phyloP scores from a whole-genome alignment of 257 asterid species.

The Solanum appendiculatum region DNA sequence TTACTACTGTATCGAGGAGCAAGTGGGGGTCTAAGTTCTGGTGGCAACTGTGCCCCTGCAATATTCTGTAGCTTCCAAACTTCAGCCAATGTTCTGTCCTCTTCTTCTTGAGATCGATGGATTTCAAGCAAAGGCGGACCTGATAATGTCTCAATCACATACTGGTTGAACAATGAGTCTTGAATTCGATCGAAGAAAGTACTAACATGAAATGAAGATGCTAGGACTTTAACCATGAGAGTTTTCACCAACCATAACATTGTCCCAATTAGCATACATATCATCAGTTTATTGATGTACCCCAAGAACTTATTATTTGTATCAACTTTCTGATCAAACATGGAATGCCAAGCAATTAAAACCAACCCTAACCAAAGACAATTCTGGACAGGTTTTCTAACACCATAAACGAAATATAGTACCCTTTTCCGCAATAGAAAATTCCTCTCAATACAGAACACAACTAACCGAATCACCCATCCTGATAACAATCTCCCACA shows the following conservation, averaged over 20 bases:
- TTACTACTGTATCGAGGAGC: background rate
- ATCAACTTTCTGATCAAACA: constrained; percentile 56
- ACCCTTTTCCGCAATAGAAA: constrained; percentile 70
- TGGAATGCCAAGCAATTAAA: constrained; percentile 64
- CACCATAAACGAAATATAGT: constrained; percentile 75
- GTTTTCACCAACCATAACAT: constrained; percentile 78
- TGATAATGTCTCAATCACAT: constrained; percentile 68
- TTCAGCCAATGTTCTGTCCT: constrained; percentile 59
- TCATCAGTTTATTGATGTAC: constrained; percentile 55
- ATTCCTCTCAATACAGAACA: constrained; percentile 63
- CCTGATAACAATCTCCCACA: constrained; percentile 87
- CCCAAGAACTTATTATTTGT: constrained; percentile 36
- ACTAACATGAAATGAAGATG: constrained; percentile 95
- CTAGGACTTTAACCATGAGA: constrained; percentile 81
- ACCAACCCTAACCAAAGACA: constrained; percentile 89
- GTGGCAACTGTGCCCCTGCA: constrained; percentile 73
- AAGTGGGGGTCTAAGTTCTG: constrained; percentile 37
- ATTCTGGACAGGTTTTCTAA: constrained; percentile 71
- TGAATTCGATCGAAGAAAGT: constrained; percentile 89
- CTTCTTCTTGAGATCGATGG: constrained; percentile 47
- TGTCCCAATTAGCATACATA: constrained; percentile 67
- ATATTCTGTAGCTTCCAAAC: constrained; percentile 48
- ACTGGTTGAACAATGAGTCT: constrained; percentile 73
- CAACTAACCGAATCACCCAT: constrained; percentile 63
- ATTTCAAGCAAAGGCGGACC: constrained; percentile 68